Evolutionary conservation across 2,329 filamentous ascomycete species (phyloP).

Genomic region (Fusarium sambucinum): DNA sequence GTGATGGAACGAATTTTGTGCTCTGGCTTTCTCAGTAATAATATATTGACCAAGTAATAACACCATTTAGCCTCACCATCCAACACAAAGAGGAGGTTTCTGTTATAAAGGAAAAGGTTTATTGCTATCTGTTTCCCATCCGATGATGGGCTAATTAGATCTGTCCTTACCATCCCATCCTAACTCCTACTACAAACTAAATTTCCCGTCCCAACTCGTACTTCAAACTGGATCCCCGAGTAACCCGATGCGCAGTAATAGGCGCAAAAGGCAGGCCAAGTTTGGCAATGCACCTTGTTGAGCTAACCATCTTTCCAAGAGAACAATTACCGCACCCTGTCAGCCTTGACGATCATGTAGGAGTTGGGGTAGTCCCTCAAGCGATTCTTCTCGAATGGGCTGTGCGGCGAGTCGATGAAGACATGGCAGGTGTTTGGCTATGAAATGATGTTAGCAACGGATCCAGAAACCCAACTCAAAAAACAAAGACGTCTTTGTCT

Average conservation of each 20-base stretch:
- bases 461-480: too few species aligned
- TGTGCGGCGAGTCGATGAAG: background rate
- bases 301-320: background rate
- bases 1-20: too few species aligned
- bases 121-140: background rate
- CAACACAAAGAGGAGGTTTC: background rate
- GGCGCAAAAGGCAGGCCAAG: background rate
- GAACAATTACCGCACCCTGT: background rate
- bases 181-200: background rate
- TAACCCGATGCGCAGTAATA: background rate
- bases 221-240: too few species aligned
- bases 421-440: background rate
- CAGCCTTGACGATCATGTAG: constrained; percentile 2
- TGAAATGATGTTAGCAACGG: background rate
- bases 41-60: too few species aligned
- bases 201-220: too few species aligned
- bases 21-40: too few species aligned
- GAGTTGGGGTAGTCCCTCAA: background rate
- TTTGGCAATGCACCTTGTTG: background rate
- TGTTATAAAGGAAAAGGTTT: background rate
- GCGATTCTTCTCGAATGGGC: background rate
- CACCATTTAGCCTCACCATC: background rate
- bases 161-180: background rate
- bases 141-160: background rate
- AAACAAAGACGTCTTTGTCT: background rate